Evolutionary conservation across 106 monocot species (phyloP).

Genomic region (Amphibolis antarctica): DNA sequence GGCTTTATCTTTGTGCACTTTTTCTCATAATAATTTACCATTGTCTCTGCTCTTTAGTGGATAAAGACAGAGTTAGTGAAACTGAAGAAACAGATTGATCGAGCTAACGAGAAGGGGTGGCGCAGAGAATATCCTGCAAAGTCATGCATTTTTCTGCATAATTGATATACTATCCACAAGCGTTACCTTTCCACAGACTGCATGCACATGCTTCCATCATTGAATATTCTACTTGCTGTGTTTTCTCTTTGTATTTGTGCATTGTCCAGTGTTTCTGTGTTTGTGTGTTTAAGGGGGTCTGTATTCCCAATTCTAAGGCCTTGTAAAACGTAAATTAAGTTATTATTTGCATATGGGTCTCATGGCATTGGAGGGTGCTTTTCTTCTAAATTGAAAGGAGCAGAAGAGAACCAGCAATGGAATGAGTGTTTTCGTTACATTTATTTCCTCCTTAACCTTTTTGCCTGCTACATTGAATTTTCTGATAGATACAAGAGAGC

Average conservation of each 20-base stretch:
- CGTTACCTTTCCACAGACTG: no score
- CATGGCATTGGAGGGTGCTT: no score
- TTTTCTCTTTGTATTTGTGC: no score
- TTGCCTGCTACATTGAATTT: constrained; percentile 33
- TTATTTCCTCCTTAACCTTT: constrained; percentile 37
- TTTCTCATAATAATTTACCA: background rate
- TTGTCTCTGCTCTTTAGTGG: constrained; percentile 8
- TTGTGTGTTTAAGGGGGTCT: no score
- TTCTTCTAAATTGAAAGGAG: background rate
- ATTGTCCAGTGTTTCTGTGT: no score
- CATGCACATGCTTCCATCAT: no score
- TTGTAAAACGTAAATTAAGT: no score
- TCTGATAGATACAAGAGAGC: constrained; percentile 40
- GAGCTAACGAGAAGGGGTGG: constrained; percentile 19
- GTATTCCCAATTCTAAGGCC: no score
- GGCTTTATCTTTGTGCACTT: background rate
- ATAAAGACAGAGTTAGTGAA: constrained; percentile 2
- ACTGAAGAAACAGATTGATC: constrained; percentile 11
- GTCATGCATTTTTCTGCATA: background rate
- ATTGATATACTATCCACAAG: no score
- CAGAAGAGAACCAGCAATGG: background rate
- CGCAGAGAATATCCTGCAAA: constrained; percentile 20
- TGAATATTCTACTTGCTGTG: no score
- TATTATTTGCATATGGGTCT: no score
- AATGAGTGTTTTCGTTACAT: background rate